Evolutionary conservation across 441 rosid genomes (phyloP).

Genomic region (Mallotus japonicus): DNA sequence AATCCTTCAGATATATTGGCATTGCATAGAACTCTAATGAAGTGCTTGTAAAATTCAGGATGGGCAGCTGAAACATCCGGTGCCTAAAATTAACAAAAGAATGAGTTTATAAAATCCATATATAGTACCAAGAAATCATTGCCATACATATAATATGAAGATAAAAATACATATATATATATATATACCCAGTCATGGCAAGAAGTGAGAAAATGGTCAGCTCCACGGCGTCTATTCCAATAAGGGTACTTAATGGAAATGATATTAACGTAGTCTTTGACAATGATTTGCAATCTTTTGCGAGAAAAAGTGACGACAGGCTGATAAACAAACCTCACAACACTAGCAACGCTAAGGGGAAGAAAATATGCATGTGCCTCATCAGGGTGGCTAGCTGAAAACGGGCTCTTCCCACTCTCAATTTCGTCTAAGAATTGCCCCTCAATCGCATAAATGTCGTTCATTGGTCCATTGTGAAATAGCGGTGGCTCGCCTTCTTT

Average conservation of each 20-base stretch:
- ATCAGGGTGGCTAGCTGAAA: slow-evolving; percentile 44
- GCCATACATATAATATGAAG: slow-evolving; percentile 3
- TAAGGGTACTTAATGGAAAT: slow-evolving; percentile 53
- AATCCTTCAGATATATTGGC: slow-evolving; percentile 84
- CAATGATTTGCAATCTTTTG: slow-evolving; percentile 44
- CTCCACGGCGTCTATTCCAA: slow-evolving; percentile 68
- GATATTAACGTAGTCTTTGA: slow-evolving; percentile 49
- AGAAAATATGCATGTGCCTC: slow-evolving; percentile 58
- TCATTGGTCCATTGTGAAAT: slow-evolving; percentile 68
- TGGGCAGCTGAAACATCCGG: slow-evolving; percentile 40
- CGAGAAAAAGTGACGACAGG: slow-evolving; percentile 55
- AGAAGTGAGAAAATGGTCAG: slow-evolving; percentile 72
- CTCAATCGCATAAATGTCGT: slow-evolving; percentile 57
- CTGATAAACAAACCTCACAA: slow-evolving; percentile 44
- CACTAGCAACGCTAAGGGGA: slow-evolving; percentile 55
- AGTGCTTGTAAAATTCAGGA: slow-evolving; percentile 57
- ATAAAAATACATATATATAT: neutral
- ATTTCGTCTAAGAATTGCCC: slow-evolving; percentile 75
- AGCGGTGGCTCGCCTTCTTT: slow-evolving; percentile 73
- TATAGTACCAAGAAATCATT: no score
- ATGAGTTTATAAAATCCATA: no score
- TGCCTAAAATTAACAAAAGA: neutral
- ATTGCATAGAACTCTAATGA: slow-evolving; percentile 78
- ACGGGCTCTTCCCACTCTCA: slow-evolving; percentile 38
- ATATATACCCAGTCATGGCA: slow-evolving; percentile 78